Base-by-base conservation (phyloP, 208 protist genomes). In the Leishmania tarentolae region DNA sequence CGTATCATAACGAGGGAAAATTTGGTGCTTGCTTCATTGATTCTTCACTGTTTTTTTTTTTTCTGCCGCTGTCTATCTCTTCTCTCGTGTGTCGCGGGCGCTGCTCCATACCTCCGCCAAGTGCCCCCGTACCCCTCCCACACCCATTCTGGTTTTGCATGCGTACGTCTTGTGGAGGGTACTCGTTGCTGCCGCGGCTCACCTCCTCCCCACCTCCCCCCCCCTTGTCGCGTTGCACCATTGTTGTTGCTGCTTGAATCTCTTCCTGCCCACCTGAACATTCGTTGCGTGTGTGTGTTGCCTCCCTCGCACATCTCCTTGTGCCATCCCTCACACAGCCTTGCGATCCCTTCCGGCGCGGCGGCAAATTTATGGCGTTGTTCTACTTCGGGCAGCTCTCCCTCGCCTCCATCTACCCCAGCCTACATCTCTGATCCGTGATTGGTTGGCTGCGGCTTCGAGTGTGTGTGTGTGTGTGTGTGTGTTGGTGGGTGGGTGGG, bases 381-480 rank as follows among this genome's bases (percentile, higher is more conserved):
- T 61, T 21, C 15, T 17, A 19, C 50, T 21, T 11, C 0, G 50
- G 15, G 50, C 50, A 1, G 21, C 56, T 4, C 56, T 47, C 44
- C 68, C 68, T n/a, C 65, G 19, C 40, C 1, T 24, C 28, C 19
- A 15, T 47, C 11, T 28, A 9, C 44, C 28, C 63, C 47, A 61
- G 44, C 46, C 47, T 31, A 37, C 50, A 35, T 21, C 76, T 82
- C 19, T 53, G 50, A 82, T 78, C 76, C 37, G 74, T 78, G 40
- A 31, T 78, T 65, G 6, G 47, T n/a, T 7, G 52, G 42, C 15
- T 28, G 35, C 75, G 2, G 7, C 11, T 81, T 7, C 53, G 61
- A 19, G 44, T 46, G 24, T 71, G 47, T 76, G 46, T 65, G 53
- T 37, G 40, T 59, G 28, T 56, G 59, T 68, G 35, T 71, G 15